Conservation (phyloP, 2,329 filamentous ascomycete genomes). For the Exutisphaerella laricina region DNA sequence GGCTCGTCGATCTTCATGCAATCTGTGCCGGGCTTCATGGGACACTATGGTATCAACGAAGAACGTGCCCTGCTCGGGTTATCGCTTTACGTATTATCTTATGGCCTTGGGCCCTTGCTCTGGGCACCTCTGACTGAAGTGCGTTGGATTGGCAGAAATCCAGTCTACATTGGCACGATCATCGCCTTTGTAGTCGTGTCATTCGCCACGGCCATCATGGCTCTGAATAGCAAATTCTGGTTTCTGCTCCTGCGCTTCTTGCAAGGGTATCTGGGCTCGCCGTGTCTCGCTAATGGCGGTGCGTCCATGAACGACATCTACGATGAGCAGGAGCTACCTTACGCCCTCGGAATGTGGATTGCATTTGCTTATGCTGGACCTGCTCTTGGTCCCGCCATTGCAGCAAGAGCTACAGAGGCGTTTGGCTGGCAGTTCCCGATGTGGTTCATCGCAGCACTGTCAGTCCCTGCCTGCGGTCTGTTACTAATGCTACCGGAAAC, state of each 20-base stretch:
- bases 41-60: slow-evolving; percentile 47
- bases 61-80: background rate
- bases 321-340: slow-evolving; percentile 40
- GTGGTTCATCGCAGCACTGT: slow-evolving; percentile 53
- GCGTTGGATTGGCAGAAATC: slow-evolving; percentile 60
- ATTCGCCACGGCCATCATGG: slow-evolving; percentile 57
- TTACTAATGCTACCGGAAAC: slow-evolving; percentile 58
- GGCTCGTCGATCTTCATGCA: slow-evolving; percentile 47
- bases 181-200: slow-evolving; percentile 62
- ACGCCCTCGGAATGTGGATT: slow-evolving; percentile 39
- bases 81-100: slow-evolving; percentile 44
- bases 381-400: slow-evolving; percentile 49
- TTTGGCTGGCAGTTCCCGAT: background rate
- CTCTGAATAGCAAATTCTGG: slow-evolving; percentile 37
- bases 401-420: background rate
- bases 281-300: slow-evolving; percentile 56
- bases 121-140: slow-evolving; percentile 64
- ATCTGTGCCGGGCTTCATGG: slow-evolving; percentile 44
- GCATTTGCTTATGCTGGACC: slow-evolving; percentile 43
- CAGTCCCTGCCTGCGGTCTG: slow-evolving; percentile 54
- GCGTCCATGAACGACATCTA: slow-evolving; percentile 53
- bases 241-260: slow-evolving; percentile 59
- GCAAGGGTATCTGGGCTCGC: slow-evolving; percentile 61
- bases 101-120: slow-evolving; percentile 57
- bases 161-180: slow-evolving; percentile 63